Conservation (phyloP, 768 basidiomycete genomes). For the Leccinum variicolor region DNA sequence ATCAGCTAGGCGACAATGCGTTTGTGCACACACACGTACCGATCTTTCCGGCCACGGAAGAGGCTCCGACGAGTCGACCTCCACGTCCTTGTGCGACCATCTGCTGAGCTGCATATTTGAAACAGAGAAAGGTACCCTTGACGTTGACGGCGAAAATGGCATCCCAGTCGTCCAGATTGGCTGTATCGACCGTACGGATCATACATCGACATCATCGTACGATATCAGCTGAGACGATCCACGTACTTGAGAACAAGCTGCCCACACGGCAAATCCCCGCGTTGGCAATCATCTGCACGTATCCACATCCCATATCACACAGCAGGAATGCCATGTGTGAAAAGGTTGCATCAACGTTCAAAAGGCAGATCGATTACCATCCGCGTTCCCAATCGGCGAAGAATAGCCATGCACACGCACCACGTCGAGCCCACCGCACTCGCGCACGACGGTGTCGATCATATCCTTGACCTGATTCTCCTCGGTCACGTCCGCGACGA, state of each 20-base stretch:
- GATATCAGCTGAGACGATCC: not conserved
- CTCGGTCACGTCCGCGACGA: conserved; percentile 1
- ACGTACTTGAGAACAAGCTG: conserved; percentile 6
- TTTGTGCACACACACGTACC: not conserved
- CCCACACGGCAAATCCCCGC: conserved; percentile 8
- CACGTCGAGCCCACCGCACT: conserved; percentile 10
- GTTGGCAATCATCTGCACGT: conserved; percentile 12
- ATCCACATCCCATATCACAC: not conserved
- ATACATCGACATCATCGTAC: not conserved
- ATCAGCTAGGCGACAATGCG: not conserved
- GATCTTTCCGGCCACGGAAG: not conserved
- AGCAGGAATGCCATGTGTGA: not conserved
- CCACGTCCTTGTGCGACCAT: conserved; percentile 21
- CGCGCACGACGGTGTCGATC: conserved; percentile 5
- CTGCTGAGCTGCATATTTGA: conserved; percentile 18
- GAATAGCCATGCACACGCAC: conserved; percentile 6
- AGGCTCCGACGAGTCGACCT: conserved; percentile 5
- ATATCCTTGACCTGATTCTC: conserved; percentile 11
- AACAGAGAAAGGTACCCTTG: conserved; percentile 23
- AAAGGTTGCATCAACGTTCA: not conserved
- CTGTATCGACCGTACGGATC: conserved; percentile 1
- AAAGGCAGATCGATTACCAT: not conserved
- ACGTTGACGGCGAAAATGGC: conserved; percentile 22
- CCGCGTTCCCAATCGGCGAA: not conserved
- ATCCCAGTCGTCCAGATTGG: conserved; percentile 20